Conservation (phyloP, 1,284 basidiomycete genomes). For the Ganoderma meredithae region DNA sequence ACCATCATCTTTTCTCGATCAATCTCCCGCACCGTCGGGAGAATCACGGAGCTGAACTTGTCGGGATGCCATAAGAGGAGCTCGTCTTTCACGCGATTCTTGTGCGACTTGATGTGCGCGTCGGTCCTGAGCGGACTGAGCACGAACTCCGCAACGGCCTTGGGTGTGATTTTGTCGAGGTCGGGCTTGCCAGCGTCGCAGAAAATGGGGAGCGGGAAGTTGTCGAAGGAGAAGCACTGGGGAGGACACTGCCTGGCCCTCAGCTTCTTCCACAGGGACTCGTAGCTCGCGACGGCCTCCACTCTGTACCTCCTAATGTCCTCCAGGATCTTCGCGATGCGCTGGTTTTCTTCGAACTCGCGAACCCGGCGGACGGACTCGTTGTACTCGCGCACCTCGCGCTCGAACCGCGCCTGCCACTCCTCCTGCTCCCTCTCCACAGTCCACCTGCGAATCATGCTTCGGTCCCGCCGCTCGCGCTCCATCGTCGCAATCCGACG, state of each 20-base stretch:
- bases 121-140: constrained; percentile 43
- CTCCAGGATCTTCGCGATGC: not conserved
- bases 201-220: constrained; percentile 58
- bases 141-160: constrained; percentile 48
- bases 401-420: not conserved
- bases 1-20: constrained; percentile 21
- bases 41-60: constrained; percentile 46
- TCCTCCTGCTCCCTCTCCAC: not conserved
- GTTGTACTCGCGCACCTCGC: not conserved
- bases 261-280: constrained; percentile 32
- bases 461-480: not conserved
- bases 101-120: constrained; percentile 41
- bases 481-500: not conserved
- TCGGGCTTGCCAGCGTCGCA: constrained; percentile 20
- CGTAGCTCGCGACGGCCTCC: constrained; percentile 25
- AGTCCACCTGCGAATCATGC: not conserved
- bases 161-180: constrained; percentile 41
- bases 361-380: not conserved
- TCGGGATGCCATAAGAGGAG: constrained; percentile 63
- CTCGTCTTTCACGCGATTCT: constrained; percentile 51
- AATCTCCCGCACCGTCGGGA: constrained; percentile 18
- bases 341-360: not conserved
- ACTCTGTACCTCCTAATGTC: too few species aligned
- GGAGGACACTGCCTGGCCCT: constrained; percentile 9
- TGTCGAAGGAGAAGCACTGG: constrained; percentile 23